These are phyloP conservation scores for Boletus edulis DNA, from an alignment of 768 basidiomycete genomes.

Conservation along the genomic window DNA sequence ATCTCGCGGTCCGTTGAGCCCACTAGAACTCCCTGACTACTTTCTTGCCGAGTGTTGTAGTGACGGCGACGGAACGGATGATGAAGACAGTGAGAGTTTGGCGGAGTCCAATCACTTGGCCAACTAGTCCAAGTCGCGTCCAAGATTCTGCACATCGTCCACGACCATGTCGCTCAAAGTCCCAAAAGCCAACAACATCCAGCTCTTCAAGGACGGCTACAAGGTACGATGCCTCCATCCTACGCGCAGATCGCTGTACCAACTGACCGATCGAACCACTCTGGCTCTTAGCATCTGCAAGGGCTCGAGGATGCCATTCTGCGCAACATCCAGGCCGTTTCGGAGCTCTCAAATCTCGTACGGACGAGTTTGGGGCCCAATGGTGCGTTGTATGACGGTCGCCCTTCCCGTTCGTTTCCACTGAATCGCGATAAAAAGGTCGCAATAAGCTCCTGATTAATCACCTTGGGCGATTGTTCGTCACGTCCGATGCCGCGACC, in stretches of 20 bases:
- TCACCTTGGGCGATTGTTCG: conserved; percentile 92
- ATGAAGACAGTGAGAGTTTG: background rate
- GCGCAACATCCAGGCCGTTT: conserved; percentile 94
- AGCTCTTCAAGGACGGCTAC: conserved; percentile 97
- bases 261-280: conserved; percentile 4
- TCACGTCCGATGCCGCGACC: conserved; percentile 98
- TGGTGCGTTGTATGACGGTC: conserved; percentile 49
- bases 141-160: background rate
- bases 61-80: background rate
- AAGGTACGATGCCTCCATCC: conserved; percentile 51
- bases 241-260: conserved; percentile 2
- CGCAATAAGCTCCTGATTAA: conserved; percentile 98
- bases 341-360: conserved; percentile 91
- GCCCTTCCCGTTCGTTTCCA: background rate
- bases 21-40: too few relatives aligned
- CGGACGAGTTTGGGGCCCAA: conserved; percentile 96
- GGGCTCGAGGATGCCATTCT: conserved; percentile 97
- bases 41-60: too few relatives aligned
- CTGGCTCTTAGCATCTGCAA: conserved; percentile 56
- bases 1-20: conserved; percentile 27
- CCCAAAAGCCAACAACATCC: conserved; percentile 81
- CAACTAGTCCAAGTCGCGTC: conserved; percentile 10
- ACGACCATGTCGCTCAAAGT: conserved; percentile 87
- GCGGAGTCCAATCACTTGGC: conserved; percentile 8
- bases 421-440: conserved; percentile 45